Evolutionary conservation across 768 basidiomycete genomes (phyloP), one percentile per base, ranked within the genome.

Genomic region (Naganishia onofrii): DNA sequence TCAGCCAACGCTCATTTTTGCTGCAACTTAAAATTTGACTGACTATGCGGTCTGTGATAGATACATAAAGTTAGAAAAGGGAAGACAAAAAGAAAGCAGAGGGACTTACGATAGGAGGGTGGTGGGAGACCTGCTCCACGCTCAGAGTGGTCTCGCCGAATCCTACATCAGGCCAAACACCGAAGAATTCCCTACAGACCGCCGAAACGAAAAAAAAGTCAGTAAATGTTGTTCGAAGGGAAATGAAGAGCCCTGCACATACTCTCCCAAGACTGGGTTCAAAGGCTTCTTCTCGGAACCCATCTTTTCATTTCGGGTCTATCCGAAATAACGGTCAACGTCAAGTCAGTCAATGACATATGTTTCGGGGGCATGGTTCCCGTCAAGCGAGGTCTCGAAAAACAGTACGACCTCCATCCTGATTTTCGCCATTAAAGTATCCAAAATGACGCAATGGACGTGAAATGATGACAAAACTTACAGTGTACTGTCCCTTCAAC

Each of bases 261-360:
- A 69, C 74, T 80, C 92, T 81, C 92, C 93, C 19, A 96, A 89
- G 12, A 92, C 93, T 38, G 95, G 95, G 78, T 99, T 99, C 67
- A 99, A 85, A 19, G 95, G 95, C 92, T 98, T 98, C 85, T 98
- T 98, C 86, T 98, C 94, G 0, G 91, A 92, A 17, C 95, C 95
- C 87, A 93, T 89, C 72, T 89, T 88, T 83, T 96, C 93, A 76
- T 97, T 97, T 58, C 94, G 85, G 21, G 92, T 92, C 51, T 97
- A 80, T 51, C 1, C 2, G 21, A n/a, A 4, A 51, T 7, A 21
- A 70, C 1, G 55, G 9, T 15, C 15, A 7, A 42, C 7, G 4
- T 23, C 15, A 28, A 34, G 31, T 29, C 9, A 21, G 12, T 56
- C 36, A 71, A 66, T 52, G 64, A 31, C 8, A 2, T 15, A 7